Percentiles rank a stretch among this genome's conserved stretches.
phyloP scores from a whole-genome alignment of 805 yeast species.

The Candida pseudoglaebosa region DNA sequence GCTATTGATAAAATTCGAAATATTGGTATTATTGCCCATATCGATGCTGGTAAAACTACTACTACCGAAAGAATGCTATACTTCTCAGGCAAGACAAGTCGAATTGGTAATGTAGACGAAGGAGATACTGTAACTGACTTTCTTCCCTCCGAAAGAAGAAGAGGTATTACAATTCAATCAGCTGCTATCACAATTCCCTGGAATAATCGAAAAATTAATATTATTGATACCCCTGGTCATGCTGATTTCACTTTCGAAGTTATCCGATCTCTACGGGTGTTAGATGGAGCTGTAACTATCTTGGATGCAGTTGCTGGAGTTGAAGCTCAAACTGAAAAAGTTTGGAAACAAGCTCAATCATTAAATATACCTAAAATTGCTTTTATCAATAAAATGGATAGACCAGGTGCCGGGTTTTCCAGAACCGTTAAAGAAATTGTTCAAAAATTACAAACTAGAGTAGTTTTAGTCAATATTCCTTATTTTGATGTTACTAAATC shows the following conservation, averaged over 20 bases:
- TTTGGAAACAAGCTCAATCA: constrained; percentile 81
- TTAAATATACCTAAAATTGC: constrained; percentile 70
- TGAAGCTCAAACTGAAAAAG: constrained; percentile 96
- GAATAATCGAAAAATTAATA: constrained; percentile 71
- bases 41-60: constrained; percentile 98
- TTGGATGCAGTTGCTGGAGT: constrained; percentile 97
- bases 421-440: constrained; percentile 84
- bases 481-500: constrained; percentile 40
- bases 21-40: constrained; percentile 97
- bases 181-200: constrained; percentile 93
- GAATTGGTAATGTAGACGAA: constrained; percentile 91
- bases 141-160: constrained; percentile 79
- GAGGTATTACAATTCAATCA: constrained; percentile 95
- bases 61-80: constrained; percentile 95
- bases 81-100: constrained; percentile 72
- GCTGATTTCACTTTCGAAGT: constrained; percentile 97
- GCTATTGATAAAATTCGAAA: constrained; percentile 54
- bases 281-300: constrained; percentile 92
- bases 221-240: constrained; percentile 97
- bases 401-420: constrained; percentile 93
- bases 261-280: constrained; percentile 77
- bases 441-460: constrained; percentile 67
- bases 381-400: constrained; percentile 92
- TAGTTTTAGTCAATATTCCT: constrained; percentile 75
- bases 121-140: constrained; percentile 97